phyloP scores from a whole-genome alignment of 768 basidiomycete species.

The Hericium erinaceus region DNA sequence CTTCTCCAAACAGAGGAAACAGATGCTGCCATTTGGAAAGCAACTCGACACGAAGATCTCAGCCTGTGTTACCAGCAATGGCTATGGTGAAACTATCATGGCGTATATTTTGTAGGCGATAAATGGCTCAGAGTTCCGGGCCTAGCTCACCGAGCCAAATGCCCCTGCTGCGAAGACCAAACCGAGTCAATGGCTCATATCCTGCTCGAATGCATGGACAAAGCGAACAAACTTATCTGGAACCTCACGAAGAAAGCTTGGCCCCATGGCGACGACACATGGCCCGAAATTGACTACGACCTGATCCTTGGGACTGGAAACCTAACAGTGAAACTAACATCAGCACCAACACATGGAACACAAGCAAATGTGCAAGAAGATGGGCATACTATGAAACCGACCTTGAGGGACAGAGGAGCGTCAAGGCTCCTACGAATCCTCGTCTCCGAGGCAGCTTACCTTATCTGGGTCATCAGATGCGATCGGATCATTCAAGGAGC shows the following conservation, averaged over 20 bases:
- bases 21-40: neutral
- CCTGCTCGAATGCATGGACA: neutral
- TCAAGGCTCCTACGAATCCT: slow-evolving; percentile 1
- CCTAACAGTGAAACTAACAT: neutral
- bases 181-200: neutral
- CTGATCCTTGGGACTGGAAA: neutral
- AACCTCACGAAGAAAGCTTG: neutral
- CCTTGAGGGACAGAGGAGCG: neutral
- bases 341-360: neutral
- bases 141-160: neutral
- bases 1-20: neutral
- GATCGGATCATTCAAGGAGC: neutral
- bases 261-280: neutral
- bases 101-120: neutral
- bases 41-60: neutral
- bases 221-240: neutral
- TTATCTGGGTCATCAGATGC: slow-evolving; percentile 4
- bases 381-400: neutral
- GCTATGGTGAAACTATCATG: neutral
- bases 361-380: no score
- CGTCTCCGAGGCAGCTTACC: neutral
- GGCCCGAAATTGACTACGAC: neutral
- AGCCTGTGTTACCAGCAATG: neutral
- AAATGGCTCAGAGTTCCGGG: neutral
- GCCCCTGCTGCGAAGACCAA: neutral